Base-by-base conservation (phyloP, 2,329 filamentous ascomycete genomes). In the Aciculosporium take region DNA sequence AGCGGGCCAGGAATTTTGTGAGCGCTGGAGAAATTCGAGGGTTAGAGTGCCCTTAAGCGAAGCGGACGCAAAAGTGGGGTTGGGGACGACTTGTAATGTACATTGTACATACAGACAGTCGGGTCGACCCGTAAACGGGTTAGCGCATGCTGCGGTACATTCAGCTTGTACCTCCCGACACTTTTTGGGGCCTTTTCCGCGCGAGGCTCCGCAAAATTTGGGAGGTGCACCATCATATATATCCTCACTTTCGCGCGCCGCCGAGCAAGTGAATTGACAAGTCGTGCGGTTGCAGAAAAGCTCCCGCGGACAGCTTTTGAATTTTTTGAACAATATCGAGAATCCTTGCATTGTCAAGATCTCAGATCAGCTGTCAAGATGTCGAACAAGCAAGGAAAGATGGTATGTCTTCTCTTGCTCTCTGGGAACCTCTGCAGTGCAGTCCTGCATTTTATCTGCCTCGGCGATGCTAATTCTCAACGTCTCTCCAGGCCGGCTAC, bases 351-450 rank as follows among this genome's bases (percentile, higher is more conserved):
- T 41, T 45, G 48, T 58, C 53, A 55, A 52, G 48, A 46, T 51
- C 52, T 55, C 54, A 44, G 35, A 36, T 49, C 42, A 41, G 37
- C 43, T 41, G 33, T 25, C 51, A 62, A 57, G 24, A 62, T 63
- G 61, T 59, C 60, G 46, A 63, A 94, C 76, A 94, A 94, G 67
- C 88, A 95, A 68, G 91, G 91, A 68, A 96, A 98, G 76, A 96
- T 98, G 91, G 91, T 96, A 72, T 74, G 85, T 47, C 53, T 49
- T 20, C 49, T 55, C 53, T 55, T 54, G 52, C 39, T 54, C 60
- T 53, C 60, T 55, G 60, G 44, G 50, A 57, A 59, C 62, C 58
- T 64, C 21, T 30, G 24, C 23, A 25, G 17, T 29, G 13, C 17
- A n/a, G n/a, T n/a, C 28, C 20, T 32, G 27, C 28, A 15, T 25